These are phyloP conservation scores for Cadophora luteo-olivacea DNA, from an alignment of 2,329 filamentous ascomycete genomes.

Conservation along the genomic window DNA sequence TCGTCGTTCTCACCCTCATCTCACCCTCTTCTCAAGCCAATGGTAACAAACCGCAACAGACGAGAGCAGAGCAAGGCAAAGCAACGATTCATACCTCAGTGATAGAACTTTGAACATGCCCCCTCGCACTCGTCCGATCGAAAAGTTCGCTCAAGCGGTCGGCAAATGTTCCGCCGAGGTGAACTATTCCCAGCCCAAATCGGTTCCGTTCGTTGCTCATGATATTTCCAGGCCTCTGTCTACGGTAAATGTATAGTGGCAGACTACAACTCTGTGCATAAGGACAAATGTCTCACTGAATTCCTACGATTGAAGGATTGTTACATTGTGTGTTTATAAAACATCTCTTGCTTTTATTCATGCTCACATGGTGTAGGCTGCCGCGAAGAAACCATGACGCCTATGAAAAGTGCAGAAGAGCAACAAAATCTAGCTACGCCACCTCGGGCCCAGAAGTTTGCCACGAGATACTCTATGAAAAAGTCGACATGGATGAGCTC, in stretches of 20 bases:
- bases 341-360: conserved; percentile 5
- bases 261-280: conserved; percentile 89
- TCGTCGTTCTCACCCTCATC: too few relatives aligned
- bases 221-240: conserved; percentile 67
- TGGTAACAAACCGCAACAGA: too few relatives aligned
- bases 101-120: conserved; percentile 38
- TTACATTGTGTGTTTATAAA: conserved; percentile 69
- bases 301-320: conserved; percentile 89
- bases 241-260: conserved; percentile 92
- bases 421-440: background rate
- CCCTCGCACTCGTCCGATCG: conserved; percentile 63
- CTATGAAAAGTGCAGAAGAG: conserved; percentile 11
- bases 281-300: conserved; percentile 87
- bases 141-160: conserved; percentile 70
- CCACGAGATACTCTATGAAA: conserved; percentile 2
- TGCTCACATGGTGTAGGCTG: conserved; percentile 50
- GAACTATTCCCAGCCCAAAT: conserved; percentile 32
- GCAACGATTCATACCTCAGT: too few relatives aligned
- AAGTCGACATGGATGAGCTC: background rate
- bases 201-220: background rate
- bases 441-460: background rate
- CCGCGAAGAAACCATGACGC: conserved; percentile 55
- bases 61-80: too few relatives aligned
- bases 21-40: too few relatives aligned
- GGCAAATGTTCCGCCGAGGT: conserved; percentile 73